Base-by-base conservation (phyloP, 768 basidiomycete genomes). In the Brasilioporus rufonigricans region DNA sequence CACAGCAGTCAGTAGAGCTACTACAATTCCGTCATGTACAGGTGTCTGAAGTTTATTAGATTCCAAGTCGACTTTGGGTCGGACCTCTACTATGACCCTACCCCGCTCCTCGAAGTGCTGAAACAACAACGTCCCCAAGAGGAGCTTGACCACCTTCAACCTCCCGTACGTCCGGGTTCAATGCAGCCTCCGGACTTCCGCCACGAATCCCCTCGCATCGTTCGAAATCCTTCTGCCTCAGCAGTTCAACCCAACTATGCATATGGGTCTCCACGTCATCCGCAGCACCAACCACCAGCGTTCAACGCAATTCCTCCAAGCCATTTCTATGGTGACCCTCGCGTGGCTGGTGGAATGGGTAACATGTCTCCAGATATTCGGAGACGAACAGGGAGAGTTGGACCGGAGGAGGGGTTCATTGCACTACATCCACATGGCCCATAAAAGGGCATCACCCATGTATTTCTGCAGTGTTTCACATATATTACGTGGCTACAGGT, bases 21-120 rank as follows among this genome's bases (percentile, higher is more conserved):
- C 44, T 21, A 13, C 33, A 23, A 1, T 23, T 48, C 24, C 27
- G 1, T 33, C 40, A 5, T 48, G 24, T 35, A 13, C 33, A 9
- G 11, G 23, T 19, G 8, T 31, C 41, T 57, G 31, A 61, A 19
- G 27, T 18, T 13, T 7, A 43, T 12, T 40, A 92, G 89, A 61
- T 92, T 90, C 66, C 77, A 84, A n/a, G 85, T 90, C 3, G 90
- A 92, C 63, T 74, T 82, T 66, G 76, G 79, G 54, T 89, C 89
- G 4, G 79, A 84, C 19, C 73, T 92, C 18, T 90, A 88, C 66
- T 92, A 87, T 50, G 80, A 92, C 67, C 78, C 89, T 13, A 80
- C 83, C 12, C 76, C 75, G 5, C 78, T 91, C 7, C 71, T 78
- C 14, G 78, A 85, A 57, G 74, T 79, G 26, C 68, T 81, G 39